Evolutionary conservation across 2,329 filamentous ascomycete genomes (phyloP), one percentile per base, ranked within the genome.

Genomic region (Trichophyton schoenleinii): DNA sequence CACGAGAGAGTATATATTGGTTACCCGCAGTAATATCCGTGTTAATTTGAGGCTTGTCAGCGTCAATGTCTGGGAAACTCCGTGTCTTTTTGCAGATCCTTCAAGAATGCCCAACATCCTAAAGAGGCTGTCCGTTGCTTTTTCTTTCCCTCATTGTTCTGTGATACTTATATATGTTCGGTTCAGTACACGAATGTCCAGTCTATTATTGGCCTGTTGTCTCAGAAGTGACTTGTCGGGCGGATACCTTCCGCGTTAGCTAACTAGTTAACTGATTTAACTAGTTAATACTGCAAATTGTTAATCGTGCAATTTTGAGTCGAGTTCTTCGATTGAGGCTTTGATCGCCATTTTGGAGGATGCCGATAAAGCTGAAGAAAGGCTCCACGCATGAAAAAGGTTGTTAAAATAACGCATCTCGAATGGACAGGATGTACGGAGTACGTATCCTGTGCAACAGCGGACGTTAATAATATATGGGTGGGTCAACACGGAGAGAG

Each of bases 1-100:
- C 48, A 53, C 48, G 34, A 38, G 34, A 11, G 13, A n/a, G 28
- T 15, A 34, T 53, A 34, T 34, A 53, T 38, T 38, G 34, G 18
- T 52, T 55, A 55, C 28, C 52, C 52, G 52, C 52, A 55, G 28
- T 55, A 55, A 55, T 55, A 55, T 36, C 52, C 52, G 52, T 55
- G 28, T 22, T 34, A 55, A 36, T 55, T 18, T 18, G 11, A 31
- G 18, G 9, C 11, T 2, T 18, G 8, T 34, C 8, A n/a, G 11
- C 28, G 28, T 34, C 5, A 2, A 13, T 15, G 6, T 31, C 28
- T 31, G 6, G 28, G 28, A 7, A 38, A 52, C 46, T 55, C 52
- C 52, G 52, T 36, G 34, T 36, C 15, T 18, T n/a, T n/a, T n/a
- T 44, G 41, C n/a, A 44, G 15, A 18, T 44, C n/a, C 41, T 44